phyloP scores from a whole-genome alignment of 2,329 filamentous ascomycete genomes.

The Thielaviopsis populi region DNA sequence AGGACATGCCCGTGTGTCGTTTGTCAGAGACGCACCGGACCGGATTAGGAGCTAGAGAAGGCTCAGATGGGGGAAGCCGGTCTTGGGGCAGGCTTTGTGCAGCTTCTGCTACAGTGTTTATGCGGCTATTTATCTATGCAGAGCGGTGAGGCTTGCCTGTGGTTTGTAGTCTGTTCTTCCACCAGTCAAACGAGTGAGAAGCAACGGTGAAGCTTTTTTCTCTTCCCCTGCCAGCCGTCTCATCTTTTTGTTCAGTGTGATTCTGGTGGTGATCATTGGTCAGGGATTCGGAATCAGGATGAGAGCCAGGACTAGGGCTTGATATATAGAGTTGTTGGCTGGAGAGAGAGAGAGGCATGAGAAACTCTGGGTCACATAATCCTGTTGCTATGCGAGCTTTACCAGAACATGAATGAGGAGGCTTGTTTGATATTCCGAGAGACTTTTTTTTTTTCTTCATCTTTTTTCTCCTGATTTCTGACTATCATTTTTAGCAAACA shows the following conservation, averaged over 20 bases:
- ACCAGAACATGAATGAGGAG: neutral
- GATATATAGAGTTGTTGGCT: neutral
- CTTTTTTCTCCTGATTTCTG: neutral
- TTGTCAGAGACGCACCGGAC: neutral
- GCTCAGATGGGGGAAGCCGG: no score
- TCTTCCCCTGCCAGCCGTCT: neutral
- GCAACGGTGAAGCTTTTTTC: neutral
- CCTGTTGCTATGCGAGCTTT: neutral
- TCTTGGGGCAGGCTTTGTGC: no score
- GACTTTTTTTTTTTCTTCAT: neutral
- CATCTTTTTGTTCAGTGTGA: neutral
- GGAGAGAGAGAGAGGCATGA: neutral
- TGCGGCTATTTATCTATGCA: neutral
- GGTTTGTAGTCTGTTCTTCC: neutral
- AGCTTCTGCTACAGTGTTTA: no score
- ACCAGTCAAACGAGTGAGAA: neutral
- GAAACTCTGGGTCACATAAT: neutral
- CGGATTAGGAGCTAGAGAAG: neutral
- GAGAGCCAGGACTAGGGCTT: neutral
- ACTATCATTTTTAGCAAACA: neutral
- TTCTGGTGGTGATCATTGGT: neutral
- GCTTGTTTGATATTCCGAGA: neutral
- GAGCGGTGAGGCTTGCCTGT: neutral
- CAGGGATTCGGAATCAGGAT: neutral
- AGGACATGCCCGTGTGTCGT: neutral